Evolutionary conservation across 2,329 filamentous ascomycete genomes (phyloP), one percentile per base, ranked within the genome.

Genomic region (Diaporthe velutina): DNA sequence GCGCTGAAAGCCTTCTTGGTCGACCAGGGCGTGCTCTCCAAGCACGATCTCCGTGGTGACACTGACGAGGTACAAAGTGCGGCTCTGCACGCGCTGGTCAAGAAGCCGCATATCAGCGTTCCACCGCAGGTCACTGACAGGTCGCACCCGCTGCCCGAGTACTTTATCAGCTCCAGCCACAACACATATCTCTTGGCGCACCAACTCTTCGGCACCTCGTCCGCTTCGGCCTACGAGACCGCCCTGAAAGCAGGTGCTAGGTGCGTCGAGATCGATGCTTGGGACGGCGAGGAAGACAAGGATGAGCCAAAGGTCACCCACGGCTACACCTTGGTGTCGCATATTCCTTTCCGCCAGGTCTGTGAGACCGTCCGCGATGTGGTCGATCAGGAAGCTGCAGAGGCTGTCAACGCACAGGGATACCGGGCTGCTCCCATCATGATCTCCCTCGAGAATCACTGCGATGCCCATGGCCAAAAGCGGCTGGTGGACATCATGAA

Each of bases 211-310:
- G 93, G 93, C 6, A 85, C 85, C 30, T 93, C 91, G 2, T 90
- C 89, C 3, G 90, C 91, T 10, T 84, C 86, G 5, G 92, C 91
- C 0, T 94, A 94, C 79, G 87, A 91, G 78, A 90, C 86, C 8
- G 90, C 91, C 0, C 84, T 94, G 22, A 84, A 83, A 40, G 89
- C 91, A 0, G 93, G 92, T 1, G 91, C 91, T 2, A 86, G 93
- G 9, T 94, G 93, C 78, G 92, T 94, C 50, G 93, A 94, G 82
- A 94, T 94, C 71, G 92, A 94, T 79, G 93, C 91, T 1, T 94
- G 92, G 93, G 92, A 94, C 78, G 87, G 92, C 64, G 85, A 88
- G 50, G 88, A 91, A 12, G 81, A 93, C 78, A 83, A 83, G 52
- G 86, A 90, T 13, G 92, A 93, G 80, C 92, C 92, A 5, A 93